Base-by-base conservation (phyloP, 805 yeast species). In the Cyberlindnera sargentensis region DNA sequence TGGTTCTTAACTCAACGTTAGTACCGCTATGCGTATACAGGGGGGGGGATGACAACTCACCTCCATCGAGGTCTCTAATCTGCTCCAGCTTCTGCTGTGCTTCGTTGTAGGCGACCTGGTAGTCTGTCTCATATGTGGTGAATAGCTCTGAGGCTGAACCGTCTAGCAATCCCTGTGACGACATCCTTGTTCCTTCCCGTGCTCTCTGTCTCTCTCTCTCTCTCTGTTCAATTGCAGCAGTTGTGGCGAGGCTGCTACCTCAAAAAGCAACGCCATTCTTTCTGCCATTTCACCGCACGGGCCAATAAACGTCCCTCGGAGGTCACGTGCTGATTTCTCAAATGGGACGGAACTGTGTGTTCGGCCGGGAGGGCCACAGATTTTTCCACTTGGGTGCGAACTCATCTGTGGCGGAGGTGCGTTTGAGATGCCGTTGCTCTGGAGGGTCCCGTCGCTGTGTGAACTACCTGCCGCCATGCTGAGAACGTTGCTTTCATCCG, bases 21-120 rank as follows among this genome's bases (percentile, higher is more conserved):
- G 47, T 42, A 31, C 11, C 9, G 20, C 28, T 9, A 11, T 8
- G 9, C 25, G 20, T 24, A n/a, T 6, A 20, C 8, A 8, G 25
- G 23, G 31, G 36, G 42, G 44, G 45, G 40, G 10, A 28, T n/a
- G n/a, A 10, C 8, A 20, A 52, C 52, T 59, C 56, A 60, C 71
- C 72, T 23, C 76, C 76, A 28, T 67, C 63, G 7, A 71, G 66
- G 5, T 73, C 70, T 8, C 75, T 64, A 9, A 80, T 71, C 48
- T 76, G 77, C 10, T 73, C 69, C 35, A 86, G 65, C 56, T 80
- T 82, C 52, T 81, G 77, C 52, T 74, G 76, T 3, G 88, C 82
- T 50, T 86, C 95, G 41, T 77, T 76, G 48, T 73, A 71, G 2
- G 89, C 78, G 48, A 84, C 71, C 57, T 80, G 79, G 47, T 57